Conservation (phyloP, 2,329 filamentous ascomycete species). For the Fusarium devonianum region DNA sequence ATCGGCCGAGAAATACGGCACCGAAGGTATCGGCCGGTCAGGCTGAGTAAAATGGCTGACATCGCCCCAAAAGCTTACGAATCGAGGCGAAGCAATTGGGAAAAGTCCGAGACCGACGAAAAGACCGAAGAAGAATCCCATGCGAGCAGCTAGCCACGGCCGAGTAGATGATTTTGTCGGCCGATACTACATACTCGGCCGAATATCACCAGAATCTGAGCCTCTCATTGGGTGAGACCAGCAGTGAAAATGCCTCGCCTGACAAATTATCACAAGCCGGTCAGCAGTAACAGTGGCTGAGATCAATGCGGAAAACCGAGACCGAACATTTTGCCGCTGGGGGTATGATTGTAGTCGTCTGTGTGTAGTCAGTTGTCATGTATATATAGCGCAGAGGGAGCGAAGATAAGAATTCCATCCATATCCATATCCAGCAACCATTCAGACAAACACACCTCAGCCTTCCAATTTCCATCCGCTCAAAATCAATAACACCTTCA, state of each 20-base stretch:
- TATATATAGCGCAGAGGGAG: slow-evolving; percentile 16
- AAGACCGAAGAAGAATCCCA: too few species aligned
- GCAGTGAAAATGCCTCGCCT: neutral
- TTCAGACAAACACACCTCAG: too few species aligned
- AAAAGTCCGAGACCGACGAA: neutral
- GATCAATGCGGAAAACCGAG: too few species aligned
- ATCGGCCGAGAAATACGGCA: slow-evolving; percentile 10
- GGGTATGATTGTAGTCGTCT: neutral
- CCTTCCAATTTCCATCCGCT: too few species aligned
- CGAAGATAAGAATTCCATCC: too few species aligned
- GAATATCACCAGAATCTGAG: too few species aligned
- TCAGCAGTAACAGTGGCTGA: too few species aligned
- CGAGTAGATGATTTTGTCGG: slow-evolving; percentile 5
- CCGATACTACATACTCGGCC: slow-evolving; percentile 29
- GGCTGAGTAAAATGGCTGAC: neutral
- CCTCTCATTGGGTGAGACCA: slow-evolving; percentile 8
- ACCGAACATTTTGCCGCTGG: neutral
- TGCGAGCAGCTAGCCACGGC: too few species aligned
- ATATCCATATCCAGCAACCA: too few species aligned
- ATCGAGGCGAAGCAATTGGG: neutral
- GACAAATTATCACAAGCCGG: too few species aligned
- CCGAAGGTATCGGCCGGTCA: neutral
- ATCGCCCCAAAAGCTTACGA: neutral
- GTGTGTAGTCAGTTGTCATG: neutral
- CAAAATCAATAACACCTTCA: too few species aligned